Base-by-base conservation (phyloP, 1,284 basidiomycete species). In the Leucoagaricus sp. region DNA sequence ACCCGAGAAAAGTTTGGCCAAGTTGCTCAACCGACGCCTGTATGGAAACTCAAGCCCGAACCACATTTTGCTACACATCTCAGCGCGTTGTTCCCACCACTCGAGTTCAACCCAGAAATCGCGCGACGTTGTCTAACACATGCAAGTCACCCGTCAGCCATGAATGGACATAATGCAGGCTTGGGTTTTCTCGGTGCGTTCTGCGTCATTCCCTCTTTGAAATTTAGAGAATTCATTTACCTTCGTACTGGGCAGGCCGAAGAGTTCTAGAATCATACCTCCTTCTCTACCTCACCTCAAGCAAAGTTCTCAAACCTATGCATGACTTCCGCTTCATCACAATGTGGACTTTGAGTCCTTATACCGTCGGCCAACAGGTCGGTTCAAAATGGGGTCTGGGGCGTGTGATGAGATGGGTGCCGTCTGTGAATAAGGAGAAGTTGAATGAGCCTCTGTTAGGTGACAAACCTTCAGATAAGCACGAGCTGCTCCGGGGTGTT, bases 111-210 rank as follows among this genome's bases (percentile, higher is more conserved):
- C 6, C 74, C 76, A 7, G 85, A 89, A 61, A 76, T 91, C 36
- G 86, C 89, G 6, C 75, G 77, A 61, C 82, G 89, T 58, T 79
- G 90, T 64, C 73, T 93, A 60, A 93, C 90, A 2, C 90, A 93
- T 67, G 76, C 77, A 4, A 90, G 87, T 71, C 89, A 90, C 68
- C 78, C 76, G 49, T 77, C 81, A 57, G 84, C 86, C 28, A 67
- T 75, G 45, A 68, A 82, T 53, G 87, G 89, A 1, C 87, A 91
- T 68, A 92, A 91, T 63, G 83, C 77, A 44, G 81, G 84, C 8
- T 69, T 89, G 38, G 75, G 80, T 33, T 93, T 93, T 64, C 77
- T 91, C 42, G 89, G 89, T 89, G 59, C 47, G 71, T 66, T 29
- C n/a, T n/a, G n/a, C n/a, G n/a, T n/a, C n/a, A n/a, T 41, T 54